Conservation (phyloP, 2,329 filamentous ascomycete species). For the Colletotrichum plurivorum region DNA sequence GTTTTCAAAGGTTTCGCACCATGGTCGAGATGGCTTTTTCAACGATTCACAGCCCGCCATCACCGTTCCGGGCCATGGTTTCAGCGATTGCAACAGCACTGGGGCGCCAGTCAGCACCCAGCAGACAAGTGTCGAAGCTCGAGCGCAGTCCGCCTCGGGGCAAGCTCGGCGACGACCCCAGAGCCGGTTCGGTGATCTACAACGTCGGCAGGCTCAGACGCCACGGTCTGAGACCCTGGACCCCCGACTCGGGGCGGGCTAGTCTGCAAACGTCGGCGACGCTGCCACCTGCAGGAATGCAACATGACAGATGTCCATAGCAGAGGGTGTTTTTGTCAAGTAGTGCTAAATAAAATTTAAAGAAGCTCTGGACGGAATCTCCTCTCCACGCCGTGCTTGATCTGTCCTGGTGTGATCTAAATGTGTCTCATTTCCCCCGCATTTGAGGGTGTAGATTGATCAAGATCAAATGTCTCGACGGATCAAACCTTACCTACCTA, state of each 20-base stretch:
- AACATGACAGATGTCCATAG: neutral
- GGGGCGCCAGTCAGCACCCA: neutral
- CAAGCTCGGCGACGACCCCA: conserved; percentile 11
- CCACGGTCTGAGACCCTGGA: conserved; percentile 9
- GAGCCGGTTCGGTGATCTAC: conserved; percentile 26
- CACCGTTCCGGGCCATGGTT: neutral
- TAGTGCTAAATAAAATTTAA: neutral
- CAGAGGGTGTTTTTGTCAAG: neutral
- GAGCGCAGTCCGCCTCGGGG: neutral
- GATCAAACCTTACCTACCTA: no score
- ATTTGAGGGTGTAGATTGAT: neutral
- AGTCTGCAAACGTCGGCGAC: conserved; percentile 22
- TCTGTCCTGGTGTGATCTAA: neutral
- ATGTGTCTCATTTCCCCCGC: neutral
- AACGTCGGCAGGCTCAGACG: conserved; percentile 22
- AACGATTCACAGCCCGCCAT: neutral
- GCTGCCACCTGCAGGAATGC: conserved; percentile 24
- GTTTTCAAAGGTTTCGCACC: no score
- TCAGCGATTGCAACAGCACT: neutral
- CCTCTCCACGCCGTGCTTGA: neutral
- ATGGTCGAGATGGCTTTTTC: no score
- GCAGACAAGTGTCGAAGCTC: neutral
- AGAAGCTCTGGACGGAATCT: neutral
- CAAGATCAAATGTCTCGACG: no score
- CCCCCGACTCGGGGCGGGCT: neutral